Base-by-base conservation (phyloP, 2,329 filamentous ascomycete genomes). In the Exophiala bonariae region DNA sequence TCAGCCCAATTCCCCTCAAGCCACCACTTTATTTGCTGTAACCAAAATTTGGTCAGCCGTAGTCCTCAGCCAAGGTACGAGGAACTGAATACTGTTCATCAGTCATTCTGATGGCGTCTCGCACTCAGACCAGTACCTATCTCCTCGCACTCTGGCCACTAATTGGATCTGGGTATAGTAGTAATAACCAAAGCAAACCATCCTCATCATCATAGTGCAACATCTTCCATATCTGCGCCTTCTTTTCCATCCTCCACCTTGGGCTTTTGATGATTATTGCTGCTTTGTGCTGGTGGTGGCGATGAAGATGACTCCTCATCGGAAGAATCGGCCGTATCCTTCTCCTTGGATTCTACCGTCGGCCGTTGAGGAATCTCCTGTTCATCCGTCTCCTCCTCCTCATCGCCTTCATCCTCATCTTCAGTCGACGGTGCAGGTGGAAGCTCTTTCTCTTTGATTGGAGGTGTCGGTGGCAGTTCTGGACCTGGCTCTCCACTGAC, bases 161-260 rank as follows among this genome's bases (percentile, higher is more conserved):
- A n/a, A n/a, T n/a, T n/a, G n/a, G n/a, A n/a, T n/a, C n/a, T n/a
- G n/a, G n/a, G n/a, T n/a, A n/a, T n/a, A n/a, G n/a, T n/a, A n/a
- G n/a, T n/a, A n/a, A n/a, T n/a, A n/a, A n/a, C n/a, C n/a, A n/a
- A n/a, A n/a, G n/a, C n/a, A n/a, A n/a, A n/a, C n/a, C 23, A 26
- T 26, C 23, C 23, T 11, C 6, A 26, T 26, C 23, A 16, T 51
- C 44, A 59, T 37, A 59, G 44, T 53, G 51, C 55, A 36, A 63
- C 59, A 44, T 64, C 61, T 28, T 52, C 55, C 45, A 56, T 52
- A 9, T 62, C 62, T 30, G 55, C 52, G 23, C 56, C 42, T 41
- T 49, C 56, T 40, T 58, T 56, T 13, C 35, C 37, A 36, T 56
- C 53, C 45, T 44, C 62, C 13, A 67, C 63, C 39, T 65, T 41